phyloP scores from a whole-genome alignment of 2,329 filamentous ascomycete species.

The Cladophialophora chaetospira region DNA sequence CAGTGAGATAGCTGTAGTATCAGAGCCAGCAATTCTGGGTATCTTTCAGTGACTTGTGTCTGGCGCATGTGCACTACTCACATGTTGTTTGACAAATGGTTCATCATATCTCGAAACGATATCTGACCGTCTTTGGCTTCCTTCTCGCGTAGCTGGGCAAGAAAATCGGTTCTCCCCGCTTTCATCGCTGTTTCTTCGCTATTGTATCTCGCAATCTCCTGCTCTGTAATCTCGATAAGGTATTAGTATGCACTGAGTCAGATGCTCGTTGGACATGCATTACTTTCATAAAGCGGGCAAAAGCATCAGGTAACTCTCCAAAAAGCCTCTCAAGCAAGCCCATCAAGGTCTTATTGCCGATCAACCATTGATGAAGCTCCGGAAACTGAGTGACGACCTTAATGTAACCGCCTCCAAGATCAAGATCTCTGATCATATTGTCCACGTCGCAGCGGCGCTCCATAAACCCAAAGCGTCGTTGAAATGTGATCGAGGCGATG shows the following conservation, averaged over 20 bases:
- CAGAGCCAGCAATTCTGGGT: conserved; percentile 13
- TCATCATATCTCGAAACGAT: conserved; percentile 10
- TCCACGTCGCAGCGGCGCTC: conserved; percentile 36
- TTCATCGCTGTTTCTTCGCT: neutral
- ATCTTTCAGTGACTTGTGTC: neutral
- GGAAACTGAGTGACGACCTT: conserved; percentile 1
- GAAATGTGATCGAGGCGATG: conserved; percentile 38
- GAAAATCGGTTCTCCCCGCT: conserved; percentile 14
- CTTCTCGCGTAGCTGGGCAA: conserved; percentile 12
- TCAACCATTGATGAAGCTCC: neutral
- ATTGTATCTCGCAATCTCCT: conserved; percentile 14
- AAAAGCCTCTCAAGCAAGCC: neutral
- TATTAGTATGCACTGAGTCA: too few relatives aligned
- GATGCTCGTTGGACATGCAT: too few relatives aligned
- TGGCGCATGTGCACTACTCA: neutral
- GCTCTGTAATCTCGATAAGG: neutral
- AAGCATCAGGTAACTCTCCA: neutral
- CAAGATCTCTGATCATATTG: conserved; percentile 26
- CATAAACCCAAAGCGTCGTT: conserved; percentile 38
- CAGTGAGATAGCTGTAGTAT: conserved; percentile 38
- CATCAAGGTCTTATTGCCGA: conserved; percentile 1
- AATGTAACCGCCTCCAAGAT: neutral
- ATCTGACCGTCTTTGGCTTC: conserved; percentile 5
- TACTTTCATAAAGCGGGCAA: neutral
- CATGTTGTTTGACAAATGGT: conserved; percentile 21